Conservation (phyloP, 2,329 filamentous ascomycete genomes). For the Aspergillus viridinutans region DNA sequence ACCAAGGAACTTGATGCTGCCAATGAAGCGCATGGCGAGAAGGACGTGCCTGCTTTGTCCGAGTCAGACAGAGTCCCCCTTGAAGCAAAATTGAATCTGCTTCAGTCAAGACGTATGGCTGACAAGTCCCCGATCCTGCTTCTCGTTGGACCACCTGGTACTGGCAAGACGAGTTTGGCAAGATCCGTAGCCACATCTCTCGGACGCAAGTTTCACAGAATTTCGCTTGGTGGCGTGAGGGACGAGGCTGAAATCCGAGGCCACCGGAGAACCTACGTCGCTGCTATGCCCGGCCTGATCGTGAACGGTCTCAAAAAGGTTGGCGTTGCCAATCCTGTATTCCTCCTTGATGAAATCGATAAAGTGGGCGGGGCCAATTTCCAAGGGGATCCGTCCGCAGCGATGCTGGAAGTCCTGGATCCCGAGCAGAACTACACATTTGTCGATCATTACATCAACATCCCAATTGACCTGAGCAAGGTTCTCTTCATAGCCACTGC, state of each 20-base stretch:
- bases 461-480: constrained; percentile 92
- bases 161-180: constrained; percentile 92
- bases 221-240: constrained; percentile 89
- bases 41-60: constrained; percentile 52
- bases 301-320: constrained; percentile 94
- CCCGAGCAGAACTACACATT: constrained; percentile 96
- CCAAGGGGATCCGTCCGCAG: constrained; percentile 91
- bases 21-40: constrained; percentile 46
- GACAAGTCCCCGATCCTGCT: constrained; percentile 96
- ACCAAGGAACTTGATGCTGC: constrained; percentile 44
- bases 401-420: constrained; percentile 96
- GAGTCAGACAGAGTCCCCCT: constrained; percentile 44
- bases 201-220: constrained; percentile 92
- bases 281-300: constrained; percentile 95
- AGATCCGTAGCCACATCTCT: constrained; percentile 89
- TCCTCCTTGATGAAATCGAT: constrained; percentile 95
- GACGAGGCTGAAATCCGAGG: constrained; percentile 97
- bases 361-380: constrained; percentile 89
- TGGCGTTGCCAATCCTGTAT: constrained; percentile 89
- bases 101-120: constrained; percentile 77
- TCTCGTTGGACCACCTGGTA: constrained; percentile 86
- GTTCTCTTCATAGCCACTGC: constrained; percentile 97
- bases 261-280: constrained; percentile 92
- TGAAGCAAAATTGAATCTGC: constrained; percentile 65
- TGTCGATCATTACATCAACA: constrained; percentile 92